Base-by-base conservation (phyloP, 2,329 filamentous ascomycete species). In the Blastomyces gilchristii region DNA sequence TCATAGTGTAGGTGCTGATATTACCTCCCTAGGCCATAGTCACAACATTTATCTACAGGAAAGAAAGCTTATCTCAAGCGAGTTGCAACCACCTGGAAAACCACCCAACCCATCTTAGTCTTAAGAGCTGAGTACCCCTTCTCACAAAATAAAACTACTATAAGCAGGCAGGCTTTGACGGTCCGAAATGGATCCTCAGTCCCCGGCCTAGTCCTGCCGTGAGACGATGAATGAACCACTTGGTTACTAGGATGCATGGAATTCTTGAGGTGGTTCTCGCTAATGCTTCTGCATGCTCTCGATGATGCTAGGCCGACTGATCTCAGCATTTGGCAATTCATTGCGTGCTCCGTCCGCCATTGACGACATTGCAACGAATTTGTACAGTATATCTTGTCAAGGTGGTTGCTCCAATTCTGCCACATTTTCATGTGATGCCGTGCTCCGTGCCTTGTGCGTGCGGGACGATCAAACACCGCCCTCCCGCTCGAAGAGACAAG, bases 141-240 rank as follows among this genome's bases (percentile, higher is more conserved):
- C 61, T 65, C 7, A 47, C 60, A 37, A 52, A 41, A 3, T 34
- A 3, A 60, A 22, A 31, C 16, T 64, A 65, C 39, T 18, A 63
- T 58, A 60, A 64, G 60, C 18, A 62, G 12, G 41, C 45, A 41
- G 63, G 57, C 34, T 63, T 59, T 58, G 39, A 62, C 9, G 41
- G 62, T 41, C 0, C 65, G 61, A 53, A 67, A 58, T 65, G 64
- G 64, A 65, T 65, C 37, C 54, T 65, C 11, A 57, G 64, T 52
- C 64, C 39, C 61, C 64, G 11, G 54, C 62, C 8, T 9, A 8
- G 34, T 7, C 34, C 34, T 8, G 34, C 34, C 34, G 1, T 37
- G 34, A 11, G 34, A 37, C 5, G 34, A 37, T 37, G 34, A 45
- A 18, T 59, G 28, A n/a, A 16, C 16, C 16, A 56, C 56, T 62